These are phyloP conservation scores for Sutorius eximius DNA, from an alignment of 1,284 basidiomycete species.

Conservation along the genomic window DNA sequence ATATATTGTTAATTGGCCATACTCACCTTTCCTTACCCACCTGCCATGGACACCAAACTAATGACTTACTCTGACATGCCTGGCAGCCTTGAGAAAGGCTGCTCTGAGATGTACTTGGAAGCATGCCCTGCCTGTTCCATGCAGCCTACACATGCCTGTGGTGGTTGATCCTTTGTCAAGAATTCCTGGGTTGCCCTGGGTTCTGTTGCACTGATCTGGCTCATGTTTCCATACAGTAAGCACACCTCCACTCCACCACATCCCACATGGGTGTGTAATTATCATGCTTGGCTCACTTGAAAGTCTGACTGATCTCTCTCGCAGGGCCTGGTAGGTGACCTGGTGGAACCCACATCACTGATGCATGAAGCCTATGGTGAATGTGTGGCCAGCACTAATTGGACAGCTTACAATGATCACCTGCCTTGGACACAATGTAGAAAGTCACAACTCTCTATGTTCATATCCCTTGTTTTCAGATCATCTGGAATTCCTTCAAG, in stretches of 20 bases:
- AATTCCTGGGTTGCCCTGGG: constrained; percentile 9
- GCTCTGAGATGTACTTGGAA: neutral
- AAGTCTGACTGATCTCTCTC: neutral
- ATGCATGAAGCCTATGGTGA: neutral
- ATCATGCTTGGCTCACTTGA: neutral
- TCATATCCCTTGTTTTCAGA: too few relatives aligned
- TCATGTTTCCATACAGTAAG: constrained; percentile 8
- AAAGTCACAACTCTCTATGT: too few relatives aligned
- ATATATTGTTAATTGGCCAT: neutral
- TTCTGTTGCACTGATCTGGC: constrained; percentile 10
- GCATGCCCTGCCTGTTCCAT: neutral
- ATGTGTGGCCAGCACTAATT: constrained; percentile 23
- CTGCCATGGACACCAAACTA: constrained; percentile 24
- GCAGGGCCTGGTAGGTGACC: constrained; percentile 10
- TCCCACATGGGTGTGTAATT: constrained; percentile 15
- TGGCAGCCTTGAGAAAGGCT: constrained; percentile 25
- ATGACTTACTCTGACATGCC: constrained; percentile 5
- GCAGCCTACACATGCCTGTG: neutral
- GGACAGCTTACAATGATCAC: constrained; percentile 27
- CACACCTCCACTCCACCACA: constrained; percentile 1
- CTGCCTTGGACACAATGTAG: constrained; percentile 26
- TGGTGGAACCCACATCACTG: neutral
- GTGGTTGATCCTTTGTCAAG: constrained; percentile 6
- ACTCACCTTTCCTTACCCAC: neutral
- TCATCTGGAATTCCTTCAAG: too few relatives aligned